A percentile compares a stretch with the other conserved stretches of the same genome.
Evolutionary conservation across 768 basidiomycete genomes (phyloP).

Genomic region (Russula sp.): DNA sequence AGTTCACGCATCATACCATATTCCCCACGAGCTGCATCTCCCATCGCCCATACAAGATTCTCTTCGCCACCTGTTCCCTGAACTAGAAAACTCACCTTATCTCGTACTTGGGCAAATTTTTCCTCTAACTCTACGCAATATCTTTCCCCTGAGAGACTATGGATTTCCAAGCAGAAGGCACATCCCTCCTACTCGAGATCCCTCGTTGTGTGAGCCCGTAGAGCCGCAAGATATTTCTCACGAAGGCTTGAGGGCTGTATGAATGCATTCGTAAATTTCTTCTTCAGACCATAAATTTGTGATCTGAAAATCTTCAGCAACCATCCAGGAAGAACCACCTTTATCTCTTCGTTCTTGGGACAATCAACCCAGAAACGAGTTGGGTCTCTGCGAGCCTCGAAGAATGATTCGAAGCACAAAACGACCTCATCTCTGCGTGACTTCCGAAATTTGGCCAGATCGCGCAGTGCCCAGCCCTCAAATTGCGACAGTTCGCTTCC

Average conservation of each 20-base stretch:
- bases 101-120: background rate
- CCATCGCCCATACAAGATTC: no score
- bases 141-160: background rate
- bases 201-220: background rate
- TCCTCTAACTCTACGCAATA: background rate
- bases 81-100: background rate
- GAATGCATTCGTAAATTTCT: background rate
- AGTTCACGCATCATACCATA: no score
- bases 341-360: no score
- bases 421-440: background rate
- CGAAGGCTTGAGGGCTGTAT: background rate
- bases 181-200: no score
- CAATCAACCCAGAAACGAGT: constrained; percentile 1
- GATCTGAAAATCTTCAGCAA: background rate
- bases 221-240: background rate
- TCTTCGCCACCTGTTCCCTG: no score
- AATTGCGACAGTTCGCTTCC: no score
- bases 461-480: no score
- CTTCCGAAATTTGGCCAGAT: background rate
- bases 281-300: background rate
- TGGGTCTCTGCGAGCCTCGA: background rate
- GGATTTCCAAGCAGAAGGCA: background rate
- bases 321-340: background rate
- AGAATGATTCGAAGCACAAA: background rate
- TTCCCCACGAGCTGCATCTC: no score